Conservation (phyloP, 306 rosid genomes). For the Corylus heterophylla region DNA sequence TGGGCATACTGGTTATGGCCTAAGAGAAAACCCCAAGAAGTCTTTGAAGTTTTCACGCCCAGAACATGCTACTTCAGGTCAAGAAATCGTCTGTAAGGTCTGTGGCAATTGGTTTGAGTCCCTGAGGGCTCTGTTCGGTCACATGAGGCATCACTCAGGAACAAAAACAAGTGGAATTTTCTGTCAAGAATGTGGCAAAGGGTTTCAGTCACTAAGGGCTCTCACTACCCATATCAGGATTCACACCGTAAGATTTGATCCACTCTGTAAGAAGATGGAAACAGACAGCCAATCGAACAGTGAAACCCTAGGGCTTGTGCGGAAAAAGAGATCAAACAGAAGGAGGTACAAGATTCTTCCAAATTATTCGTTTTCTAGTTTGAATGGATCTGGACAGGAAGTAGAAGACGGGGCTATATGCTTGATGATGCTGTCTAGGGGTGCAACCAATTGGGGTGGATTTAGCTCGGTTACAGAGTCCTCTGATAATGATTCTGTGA, state of each 20-base stretch:
- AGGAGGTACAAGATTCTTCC: conserved; percentile 30
- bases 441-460: conserved; percentile 22
- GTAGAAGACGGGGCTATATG: conserved; percentile 38
- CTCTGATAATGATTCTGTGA: conserved; percentile 31
- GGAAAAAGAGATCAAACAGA: conserved; percentile 48
- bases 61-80: not conserved
- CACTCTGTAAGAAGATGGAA: conserved; percentile 3
- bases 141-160: conserved; percentile 53
- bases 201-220: conserved; percentile 32
- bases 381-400: conserved; percentile 33
- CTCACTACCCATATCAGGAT: conserved; percentile 28
- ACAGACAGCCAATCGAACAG: conserved; percentile 7
- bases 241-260: conserved; percentile 13
- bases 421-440: conserved; percentile 46
- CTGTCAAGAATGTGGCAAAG: conserved; percentile 39
- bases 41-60: conserved; percentile 40
- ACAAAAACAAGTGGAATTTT: conserved; percentile 27
- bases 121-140: conserved; percentile 47
- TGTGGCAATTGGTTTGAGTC: conserved; percentile 46
- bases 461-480: conserved; percentile 27
- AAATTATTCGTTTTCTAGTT: conserved; percentile 17
- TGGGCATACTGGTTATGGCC: conserved; percentile 30
- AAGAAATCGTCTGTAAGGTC: conserved; percentile 35
- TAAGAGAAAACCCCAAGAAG: conserved; percentile 51
- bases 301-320: conserved; percentile 27